Evolutionary conservation across 2,329 filamentous ascomycete genomes (phyloP), one percentile per base, ranked within the genome.

Genomic region (Triangularia verruculosa): DNA sequence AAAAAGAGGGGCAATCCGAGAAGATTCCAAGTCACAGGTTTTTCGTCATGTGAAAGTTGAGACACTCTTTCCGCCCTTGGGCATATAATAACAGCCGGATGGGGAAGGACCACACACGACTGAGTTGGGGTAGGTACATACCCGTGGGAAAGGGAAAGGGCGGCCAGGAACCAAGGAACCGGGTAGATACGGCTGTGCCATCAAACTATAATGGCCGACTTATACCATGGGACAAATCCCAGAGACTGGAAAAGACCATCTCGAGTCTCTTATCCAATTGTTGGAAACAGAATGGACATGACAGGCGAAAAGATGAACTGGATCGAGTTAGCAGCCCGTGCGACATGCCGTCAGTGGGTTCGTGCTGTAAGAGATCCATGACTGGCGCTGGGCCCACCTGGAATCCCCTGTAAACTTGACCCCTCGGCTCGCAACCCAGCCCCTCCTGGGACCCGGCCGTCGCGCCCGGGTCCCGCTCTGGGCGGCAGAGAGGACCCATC

Each of bases 381-480:
- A 47, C n/a, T 12, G 39, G 39, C 39, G 39, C 39, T 20, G 11
- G n/a, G 17, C 39, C 39, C 39, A 47, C 39, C 39, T 47, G 39
- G 39, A 47, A 12, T 8, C 39, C 39, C 39, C 39, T 47, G 39
- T 47, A 47, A 56, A 39, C 28, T 55, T 43, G 57, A 28, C 59
- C 59, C 59, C 59, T 61, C 59, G 59, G 59, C 28, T 56, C 59
- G 39, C 11, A n/a, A 20, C 27, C 11, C 52, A 56, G 52, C 59
- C 51, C 57, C 30, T 59, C 57, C 52, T 55, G 32, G 57, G 32
- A 32, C 52, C 59, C 59, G 59, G 59, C 24, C 59, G 52, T 53
- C 53, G 59, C 17, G 53, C 52, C 59, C 34, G 32, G 56, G 59
- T 57, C 30, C 52, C 59, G 59, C 53, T 55, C 30, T 61, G 59